These are phyloP conservation scores for Zymoseptoria tritici DNA, from an alignment of 2,329 filamentous ascomycete genomes.

Conservation along the genomic window DNA sequence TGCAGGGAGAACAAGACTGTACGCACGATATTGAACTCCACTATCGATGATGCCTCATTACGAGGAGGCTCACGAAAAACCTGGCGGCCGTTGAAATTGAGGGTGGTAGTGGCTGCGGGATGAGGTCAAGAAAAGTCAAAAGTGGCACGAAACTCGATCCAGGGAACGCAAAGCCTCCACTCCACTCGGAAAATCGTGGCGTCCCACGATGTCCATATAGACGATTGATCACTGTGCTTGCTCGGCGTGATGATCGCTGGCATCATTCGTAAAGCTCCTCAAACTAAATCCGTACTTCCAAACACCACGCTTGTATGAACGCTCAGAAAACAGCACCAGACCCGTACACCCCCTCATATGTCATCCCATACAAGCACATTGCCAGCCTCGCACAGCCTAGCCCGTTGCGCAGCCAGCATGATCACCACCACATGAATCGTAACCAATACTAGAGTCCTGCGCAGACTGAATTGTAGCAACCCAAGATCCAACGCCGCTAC, in stretches of 20 bases:
- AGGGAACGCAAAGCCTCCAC: background rate
- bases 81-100: background rate
- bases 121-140: background rate
- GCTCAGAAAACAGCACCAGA: background rate
- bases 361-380: slow-evolving; percentile 16
- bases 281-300: background rate
- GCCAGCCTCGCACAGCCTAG: slow-evolving; percentile 13
- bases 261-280: too few relatives aligned
- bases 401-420: slow-evolving; percentile 24
- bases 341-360: background rate
- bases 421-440: slow-evolving; percentile 43
- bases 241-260: too few relatives aligned
- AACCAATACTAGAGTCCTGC: slow-evolving; percentile 36
- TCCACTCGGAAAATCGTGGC: background rate
- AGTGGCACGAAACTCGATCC: background rate
- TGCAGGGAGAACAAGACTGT: background rate
- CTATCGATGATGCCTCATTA: background rate
- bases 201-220: background rate
- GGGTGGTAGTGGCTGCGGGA: background rate
- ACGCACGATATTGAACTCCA: background rate
- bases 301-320: background rate
- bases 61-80: background rate
- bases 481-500: slow-evolving; percentile 60
- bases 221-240: background rate
- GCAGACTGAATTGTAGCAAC: slow-evolving; percentile 29